Conservation (phyloP, 1,284 basidiomycete genomes). For the Boletus sp. region DNA sequence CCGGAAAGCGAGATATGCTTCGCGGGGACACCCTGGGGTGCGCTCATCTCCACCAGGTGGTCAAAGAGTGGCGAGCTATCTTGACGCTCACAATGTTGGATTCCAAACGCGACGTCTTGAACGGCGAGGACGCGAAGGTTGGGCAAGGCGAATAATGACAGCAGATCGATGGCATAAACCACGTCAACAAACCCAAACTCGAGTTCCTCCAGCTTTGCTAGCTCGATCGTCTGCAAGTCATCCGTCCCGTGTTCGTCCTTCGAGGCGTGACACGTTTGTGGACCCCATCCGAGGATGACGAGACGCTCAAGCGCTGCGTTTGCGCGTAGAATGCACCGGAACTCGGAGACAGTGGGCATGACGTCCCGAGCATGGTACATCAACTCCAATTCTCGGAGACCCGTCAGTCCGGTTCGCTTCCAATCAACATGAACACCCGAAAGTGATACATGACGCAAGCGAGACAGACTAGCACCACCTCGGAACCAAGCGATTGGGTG, state of each 20-base stretch:
- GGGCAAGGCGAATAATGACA: conserved; percentile 49
- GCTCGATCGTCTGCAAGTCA: conserved; percentile 27
- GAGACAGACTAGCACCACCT: conserved; percentile 31
- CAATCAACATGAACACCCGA: conserved; percentile 60
- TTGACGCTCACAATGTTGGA: conserved; percentile 20
- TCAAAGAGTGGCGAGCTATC: conserved; percentile 25
- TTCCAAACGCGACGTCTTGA: conserved; percentile 48
- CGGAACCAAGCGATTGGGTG: conserved; percentile 49
- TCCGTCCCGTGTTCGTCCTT: background rate
- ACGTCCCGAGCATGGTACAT: conserved; percentile 57
- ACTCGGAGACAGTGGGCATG: conserved; percentile 50
- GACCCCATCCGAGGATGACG: conserved; percentile 55
- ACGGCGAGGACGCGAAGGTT: conserved; percentile 43
- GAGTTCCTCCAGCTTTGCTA: conserved; percentile 43
- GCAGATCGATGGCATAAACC: conserved; percentile 45
- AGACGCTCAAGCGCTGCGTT: conserved; percentile 47
- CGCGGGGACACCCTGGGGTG: no score
- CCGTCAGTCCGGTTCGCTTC: conserved; percentile 42
- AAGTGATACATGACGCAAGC: conserved; percentile 47
- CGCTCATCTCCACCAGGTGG: conserved; percentile 15
- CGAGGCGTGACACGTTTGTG: conserved; percentile 33
- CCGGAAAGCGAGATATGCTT: conserved; percentile 10
- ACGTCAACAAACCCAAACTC: conserved; percentile 53
- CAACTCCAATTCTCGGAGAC: conserved; percentile 51
- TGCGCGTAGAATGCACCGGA: conserved; percentile 43